Conservation (phyloP, 352 stramenopile genomes). For the Pythium folliculosum region DNA sequence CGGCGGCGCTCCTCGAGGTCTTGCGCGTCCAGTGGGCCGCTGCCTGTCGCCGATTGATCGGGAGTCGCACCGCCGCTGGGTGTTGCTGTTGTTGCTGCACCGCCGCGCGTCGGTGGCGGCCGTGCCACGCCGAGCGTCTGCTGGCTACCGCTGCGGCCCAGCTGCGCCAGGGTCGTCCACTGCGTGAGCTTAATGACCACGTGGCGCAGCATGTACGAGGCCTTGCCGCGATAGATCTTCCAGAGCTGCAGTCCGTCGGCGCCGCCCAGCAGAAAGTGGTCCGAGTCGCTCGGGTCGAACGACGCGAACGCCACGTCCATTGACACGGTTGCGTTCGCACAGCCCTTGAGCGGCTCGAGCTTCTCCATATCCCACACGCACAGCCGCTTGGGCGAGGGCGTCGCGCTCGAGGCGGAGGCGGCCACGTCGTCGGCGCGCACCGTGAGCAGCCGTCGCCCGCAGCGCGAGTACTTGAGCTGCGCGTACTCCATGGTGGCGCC, state of each 20-base stretch:
- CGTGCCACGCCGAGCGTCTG: not conserved
- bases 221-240: conserved; percentile 55
- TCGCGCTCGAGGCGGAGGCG: not conserved
- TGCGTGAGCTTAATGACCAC: conserved; percentile 29
- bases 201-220: conserved; percentile 29
- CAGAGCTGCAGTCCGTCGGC: conserved; percentile 66
- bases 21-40: conserved; percentile 9
- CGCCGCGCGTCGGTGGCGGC: not conserved
- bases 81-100: conserved; percentile 11
- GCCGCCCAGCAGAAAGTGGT: conserved; percentile 67
- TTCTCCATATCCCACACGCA: conserved; percentile 72
- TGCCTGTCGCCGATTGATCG: not conserved
- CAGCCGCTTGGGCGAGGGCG: conserved; percentile 21
- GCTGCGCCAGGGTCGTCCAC: conserved; percentile 11
- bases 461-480: conserved; percentile 68
- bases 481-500: conserved; percentile 60
- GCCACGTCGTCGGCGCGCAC: conserved; percentile 35
- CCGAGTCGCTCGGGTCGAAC: conserved; percentile 63
- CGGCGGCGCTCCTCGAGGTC: conserved; percentile 52
- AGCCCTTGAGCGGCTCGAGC: conserved; percentile 51
- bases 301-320: conserved; percentile 52
- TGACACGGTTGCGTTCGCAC: conserved; percentile 29
- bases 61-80: not conserved
- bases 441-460: conserved; percentile 56
- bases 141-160: conserved; percentile 8